Evolutionary conservation across 108 stramenopile species (phyloP), one percentile per base, ranked within the genome.

Genomic region (Aurantiochytrium sp.): DNA sequence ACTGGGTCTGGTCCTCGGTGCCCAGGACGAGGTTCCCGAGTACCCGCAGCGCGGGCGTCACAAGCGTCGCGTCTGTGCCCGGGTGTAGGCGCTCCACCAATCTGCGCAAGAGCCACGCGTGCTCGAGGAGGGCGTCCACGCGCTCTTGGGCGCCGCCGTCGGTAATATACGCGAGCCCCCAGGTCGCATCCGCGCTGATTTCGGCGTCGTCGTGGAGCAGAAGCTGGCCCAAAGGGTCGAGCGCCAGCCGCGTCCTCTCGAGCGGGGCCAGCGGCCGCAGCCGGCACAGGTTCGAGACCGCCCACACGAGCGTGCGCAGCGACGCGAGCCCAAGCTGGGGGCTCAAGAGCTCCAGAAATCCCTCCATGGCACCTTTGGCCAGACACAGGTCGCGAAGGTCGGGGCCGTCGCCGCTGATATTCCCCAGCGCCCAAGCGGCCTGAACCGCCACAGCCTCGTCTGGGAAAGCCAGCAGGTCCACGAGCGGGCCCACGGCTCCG

Each of bases 341-440:
- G 30, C 68, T 24, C 36, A 98, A 92, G 90, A 97, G 96, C 94
- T 93, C 91, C 36, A 99, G 93, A 21, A 98, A 90, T 17, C 97
- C 96, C 55, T 93, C 91, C 96, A 99, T 96, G 32, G 96, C 97
- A 32, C 95, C 95, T 32, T 94, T 93, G 85, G 93, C 92, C 87
- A 99, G 92, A 8, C 98, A 97, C 59, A 97, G 87, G 92, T 99
- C 98, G 52, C 98, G 95, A 88, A 97, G 97, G 30, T 95, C 95
- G 6, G 97, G 96, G 22, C 94, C 95, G 91, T 99, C 98, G 19
- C 98, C 98, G 27, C 97, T 97, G 89, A 99, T 97, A 91, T 99
- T 99, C 52, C 98, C 98, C 24, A 99, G 89, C 34, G 98, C 98
- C 98, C 98, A 99, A 10, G 97, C 97, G 68, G 97, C 96, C 90